These are phyloP conservation scores for Trichoderma afroharzianum DNA, from an alignment of 2,329 filamentous ascomycete species.

Conservation along the genomic window DNA sequence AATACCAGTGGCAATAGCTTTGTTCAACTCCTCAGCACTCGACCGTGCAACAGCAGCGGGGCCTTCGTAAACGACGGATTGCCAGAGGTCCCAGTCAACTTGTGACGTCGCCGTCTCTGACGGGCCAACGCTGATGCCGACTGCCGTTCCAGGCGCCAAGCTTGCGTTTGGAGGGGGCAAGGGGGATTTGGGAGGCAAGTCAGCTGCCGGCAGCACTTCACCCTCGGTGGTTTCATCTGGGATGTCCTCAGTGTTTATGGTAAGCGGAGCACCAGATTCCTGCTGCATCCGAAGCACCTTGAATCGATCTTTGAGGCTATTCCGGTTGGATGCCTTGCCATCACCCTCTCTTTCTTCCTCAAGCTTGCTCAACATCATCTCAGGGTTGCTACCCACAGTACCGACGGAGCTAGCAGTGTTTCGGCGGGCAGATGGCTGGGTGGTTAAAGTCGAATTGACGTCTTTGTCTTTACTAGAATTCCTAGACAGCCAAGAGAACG, in stretches of 20 bases:
- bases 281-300: slow-evolving; percentile 73
- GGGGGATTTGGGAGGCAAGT: slow-evolving; percentile 41
- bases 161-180: slow-evolving; percentile 64
- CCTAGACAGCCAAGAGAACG: slow-evolving; percentile 81
- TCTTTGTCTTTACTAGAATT: slow-evolving; percentile 57
- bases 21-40: slow-evolving; percentile 84
- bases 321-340: slow-evolving; percentile 47
- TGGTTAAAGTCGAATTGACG: slow-evolving; percentile 51
- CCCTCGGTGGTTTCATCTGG: slow-evolving; percentile 28
- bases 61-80: slow-evolving; percentile 91
- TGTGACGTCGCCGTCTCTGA: slow-evolving; percentile 66
- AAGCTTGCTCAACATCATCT: slow-evolving; percentile 72
- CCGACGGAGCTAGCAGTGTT: slow-evolving; percentile 79
- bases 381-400: slow-evolving; percentile 75
- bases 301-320: slow-evolving; percentile 73
- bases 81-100: slow-evolving; percentile 99
- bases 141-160: slow-evolving; percentile 79
- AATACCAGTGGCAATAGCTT: slow-evolving; percentile 88
- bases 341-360: slow-evolving; percentile 63
- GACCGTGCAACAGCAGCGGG: slow-evolving; percentile 83
- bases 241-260: slow-evolving; percentile 53
- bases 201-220: slow-evolving; percentile 27
- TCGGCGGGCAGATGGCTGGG: slow-evolving; percentile 46
- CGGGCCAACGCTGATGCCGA: slow-evolving; percentile 73
- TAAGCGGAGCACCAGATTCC: slow-evolving; percentile 56